Conservation (phyloP, 768 basidiomycete species). For the Boletus pseudopeckii region DNA sequence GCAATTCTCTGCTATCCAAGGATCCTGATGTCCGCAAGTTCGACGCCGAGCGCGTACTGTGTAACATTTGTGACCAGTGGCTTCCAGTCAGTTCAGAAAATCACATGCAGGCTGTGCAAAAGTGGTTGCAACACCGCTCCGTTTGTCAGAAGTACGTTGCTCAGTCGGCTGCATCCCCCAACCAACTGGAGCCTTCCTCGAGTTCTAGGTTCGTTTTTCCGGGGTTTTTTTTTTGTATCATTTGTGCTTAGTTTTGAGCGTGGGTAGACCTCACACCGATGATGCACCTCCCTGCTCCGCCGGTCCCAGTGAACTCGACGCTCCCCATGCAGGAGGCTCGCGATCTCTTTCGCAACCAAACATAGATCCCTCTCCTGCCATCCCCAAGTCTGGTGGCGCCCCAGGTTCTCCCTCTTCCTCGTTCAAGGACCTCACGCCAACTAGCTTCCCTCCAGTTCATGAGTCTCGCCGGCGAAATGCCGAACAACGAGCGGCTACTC, state of each 20-base stretch:
- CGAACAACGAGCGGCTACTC: conserved; percentile 71
- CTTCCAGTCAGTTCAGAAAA: conserved; percentile 58
- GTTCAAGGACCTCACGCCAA: conserved; percentile 57
- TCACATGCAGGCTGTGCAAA: conserved; percentile 57
- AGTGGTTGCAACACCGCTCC: conserved; percentile 62
- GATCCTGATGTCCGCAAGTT: conserved; percentile 74
- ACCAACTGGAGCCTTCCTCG: conserved; percentile 23
- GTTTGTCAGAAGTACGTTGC: conserved; percentile 43
- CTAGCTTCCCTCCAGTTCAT: conserved; percentile 52
- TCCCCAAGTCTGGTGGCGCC: conserved; percentile 15
- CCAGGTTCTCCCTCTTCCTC: conserved; percentile 35
- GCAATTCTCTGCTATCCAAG: conserved; percentile 53
- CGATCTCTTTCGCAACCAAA: conserved; percentile 7
- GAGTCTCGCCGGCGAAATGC: conserved; percentile 74
- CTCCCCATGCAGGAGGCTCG: conserved; percentile 27
- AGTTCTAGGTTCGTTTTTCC: conserved; percentile 18
- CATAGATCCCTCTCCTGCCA: conserved; percentile 1
- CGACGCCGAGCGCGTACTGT: conserved; percentile 68
- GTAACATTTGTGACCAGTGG: conserved; percentile 68
- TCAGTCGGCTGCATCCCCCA: conserved; percentile 5
- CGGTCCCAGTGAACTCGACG: conserved; percentile 22
- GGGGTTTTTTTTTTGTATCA: conserved; percentile 5
- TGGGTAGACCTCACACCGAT: conserved; percentile 11
- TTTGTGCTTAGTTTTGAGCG: neutral
- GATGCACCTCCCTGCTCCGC: conserved; percentile 30